Evolutionary conservation across 176 grass and related monocot species (phyloP).

Genomic region (Cenchrus americanus): DNA sequence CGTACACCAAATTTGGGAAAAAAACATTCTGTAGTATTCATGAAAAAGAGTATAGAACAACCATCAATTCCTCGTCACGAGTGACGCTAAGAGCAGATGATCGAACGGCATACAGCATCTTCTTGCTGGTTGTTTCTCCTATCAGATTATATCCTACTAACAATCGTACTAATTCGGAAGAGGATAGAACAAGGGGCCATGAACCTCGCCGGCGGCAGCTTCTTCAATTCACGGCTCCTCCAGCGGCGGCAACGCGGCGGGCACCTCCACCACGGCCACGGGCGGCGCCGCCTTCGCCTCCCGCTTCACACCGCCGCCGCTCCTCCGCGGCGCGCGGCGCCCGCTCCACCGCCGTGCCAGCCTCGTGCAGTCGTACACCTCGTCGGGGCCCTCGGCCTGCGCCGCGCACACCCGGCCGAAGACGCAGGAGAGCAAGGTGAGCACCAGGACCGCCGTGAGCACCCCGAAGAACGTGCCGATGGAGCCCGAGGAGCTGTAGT

Average conservation of each 20-base stretch:
- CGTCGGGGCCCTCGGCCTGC: constrained; percentile 60
- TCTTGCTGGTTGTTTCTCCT: background rate
- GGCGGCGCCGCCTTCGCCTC: constrained; percentile 42
- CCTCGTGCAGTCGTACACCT: constrained; percentile 66
- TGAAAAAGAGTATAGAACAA: background rate
- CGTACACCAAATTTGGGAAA: background rate
- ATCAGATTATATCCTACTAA: background rate
- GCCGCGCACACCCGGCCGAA: constrained; percentile 63
- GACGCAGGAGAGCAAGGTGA: constrained; percentile 79
- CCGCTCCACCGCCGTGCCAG: constrained; percentile 50
- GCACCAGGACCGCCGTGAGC: constrained; percentile 61
- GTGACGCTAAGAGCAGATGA: constrained; percentile 3
- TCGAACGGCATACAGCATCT: background rate
- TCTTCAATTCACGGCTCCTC: constrained; percentile 50
- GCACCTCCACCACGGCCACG: constrained; percentile 22
- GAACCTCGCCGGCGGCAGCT: constrained; percentile 27
- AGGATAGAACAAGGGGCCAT: background rate
- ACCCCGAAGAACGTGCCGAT: constrained; percentile 80
- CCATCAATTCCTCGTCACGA: background rate
- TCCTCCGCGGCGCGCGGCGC: constrained; percentile 21
- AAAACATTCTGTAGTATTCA: background rate
- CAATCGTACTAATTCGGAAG: background rate
- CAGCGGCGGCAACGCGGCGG: constrained; percentile 39
- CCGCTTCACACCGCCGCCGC: constrained; percentile 18
- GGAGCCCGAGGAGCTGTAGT: constrained; percentile 27